Evolutionary conservation across 176 grass and related monocot genomes (phyloP).

Genomic region (Triticum monococcum): DNA sequence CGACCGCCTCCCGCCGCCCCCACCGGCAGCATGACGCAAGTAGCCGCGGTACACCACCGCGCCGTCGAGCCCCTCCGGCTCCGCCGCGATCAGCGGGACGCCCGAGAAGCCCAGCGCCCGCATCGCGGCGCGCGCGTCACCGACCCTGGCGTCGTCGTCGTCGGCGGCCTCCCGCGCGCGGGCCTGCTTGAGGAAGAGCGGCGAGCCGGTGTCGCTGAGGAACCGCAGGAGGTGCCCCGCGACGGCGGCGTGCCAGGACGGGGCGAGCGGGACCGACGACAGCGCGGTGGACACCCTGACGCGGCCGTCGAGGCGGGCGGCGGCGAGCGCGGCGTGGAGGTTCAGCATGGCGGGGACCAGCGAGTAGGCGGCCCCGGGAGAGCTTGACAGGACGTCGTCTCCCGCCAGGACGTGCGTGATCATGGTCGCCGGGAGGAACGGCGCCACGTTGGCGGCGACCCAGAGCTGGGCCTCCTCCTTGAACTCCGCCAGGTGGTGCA

Average conservation of each 20-base stretch:
- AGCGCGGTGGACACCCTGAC: conserved; percentile 44
- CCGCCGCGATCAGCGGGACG: conserved; percentile 31
- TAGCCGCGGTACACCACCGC: conserved; percentile 25
- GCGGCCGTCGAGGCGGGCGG: conserved; percentile 32
- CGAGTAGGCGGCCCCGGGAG: not conserved
- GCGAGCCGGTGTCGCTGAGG: conserved; percentile 19
- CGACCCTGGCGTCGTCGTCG: conserved; percentile 3
- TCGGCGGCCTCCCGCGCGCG: not conserved
- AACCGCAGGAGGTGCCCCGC: conserved; percentile 28
- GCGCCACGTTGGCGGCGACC: conserved; percentile 29
- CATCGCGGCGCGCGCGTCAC: conserved; percentile 40
- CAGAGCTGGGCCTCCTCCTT: conserved; percentile 43
- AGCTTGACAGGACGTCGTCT: not conserved
- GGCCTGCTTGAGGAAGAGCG: conserved; percentile 35
- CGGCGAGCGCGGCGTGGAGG: conserved; percentile 40
- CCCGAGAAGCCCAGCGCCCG: conserved; percentile 15
- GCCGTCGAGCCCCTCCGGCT: not conserved
- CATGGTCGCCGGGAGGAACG: conserved; percentile 32
- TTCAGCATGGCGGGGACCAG: conserved; percentile 46
- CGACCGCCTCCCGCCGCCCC: conserved; percentile 1
- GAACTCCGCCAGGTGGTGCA: conserved; percentile 48
- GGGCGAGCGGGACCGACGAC: not conserved
- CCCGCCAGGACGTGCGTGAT: conserved; percentile 43
- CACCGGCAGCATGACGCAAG: not conserved
- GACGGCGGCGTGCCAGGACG: not conserved